A percentile compares a stretch with the other conserved stretches of the same genome.
Conservation (phyloP, 371 early-diverging fungal genomes). For the Apophysomyces variabilis region DNA sequence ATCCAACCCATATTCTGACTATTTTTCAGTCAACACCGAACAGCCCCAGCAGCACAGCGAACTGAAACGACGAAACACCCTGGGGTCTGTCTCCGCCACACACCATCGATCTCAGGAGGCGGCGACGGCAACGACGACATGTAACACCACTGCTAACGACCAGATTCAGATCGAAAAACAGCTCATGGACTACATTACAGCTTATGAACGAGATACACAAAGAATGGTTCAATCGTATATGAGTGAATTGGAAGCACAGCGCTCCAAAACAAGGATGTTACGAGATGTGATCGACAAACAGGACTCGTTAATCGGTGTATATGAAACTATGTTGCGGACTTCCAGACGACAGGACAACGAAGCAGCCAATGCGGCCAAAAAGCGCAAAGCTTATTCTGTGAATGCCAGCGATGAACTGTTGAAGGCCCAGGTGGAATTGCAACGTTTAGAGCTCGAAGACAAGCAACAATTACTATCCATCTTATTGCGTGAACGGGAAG, state of each 20-base stretch:
- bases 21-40: background rate
- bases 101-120: too few species aligned
- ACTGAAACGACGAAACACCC: background rate
- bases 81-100: background rate
- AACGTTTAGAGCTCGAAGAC: background rate
- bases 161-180: background rate
- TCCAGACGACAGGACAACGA: background rate
- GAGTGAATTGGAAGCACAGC: constrained; percentile 34
- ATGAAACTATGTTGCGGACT: constrained; percentile 21
- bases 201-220: constrained; percentile 37
- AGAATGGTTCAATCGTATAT: constrained; percentile 38
- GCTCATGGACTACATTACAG: background rate
- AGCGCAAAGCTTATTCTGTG: background rate
- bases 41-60: constrained; percentile 21
- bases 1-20: constrained; percentile 19
- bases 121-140: background rate
- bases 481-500: background rate
- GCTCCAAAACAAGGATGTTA: constrained; percentile 28
- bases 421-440: constrained; percentile 3
- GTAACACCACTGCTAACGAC: background rate
- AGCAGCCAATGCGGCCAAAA: background rate
- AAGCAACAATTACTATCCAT: background rate
- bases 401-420: background rate
- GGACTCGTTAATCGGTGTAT: constrained; percentile 39
- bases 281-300: constrained; percentile 41